Evolutionary conservation across 2,329 filamentous ascomycete genomes (phyloP), one percentile per base, ranked within the genome.

Genomic region (Tolypocladium ophioglossoides): DNA sequence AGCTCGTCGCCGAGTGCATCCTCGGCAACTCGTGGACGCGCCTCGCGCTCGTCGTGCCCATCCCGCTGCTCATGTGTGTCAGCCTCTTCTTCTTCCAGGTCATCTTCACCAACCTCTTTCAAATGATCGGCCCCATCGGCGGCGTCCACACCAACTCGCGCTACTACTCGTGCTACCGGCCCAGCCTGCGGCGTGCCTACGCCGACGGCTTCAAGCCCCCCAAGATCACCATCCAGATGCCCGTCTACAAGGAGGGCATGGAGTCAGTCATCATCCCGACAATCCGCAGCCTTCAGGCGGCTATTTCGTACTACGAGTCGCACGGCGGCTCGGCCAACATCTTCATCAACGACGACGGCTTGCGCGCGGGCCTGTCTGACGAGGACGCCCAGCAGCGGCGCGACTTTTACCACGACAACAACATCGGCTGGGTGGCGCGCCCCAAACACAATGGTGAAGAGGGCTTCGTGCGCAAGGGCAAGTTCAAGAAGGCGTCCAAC

Each of bases 401-500:
- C 9, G 72, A 76, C n/a, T 79, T 77, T 58, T 78, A 78, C 60
- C 64, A 69, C n/a, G 73, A 75, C 52, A 72, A 78, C 59, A 71
- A 70, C 54, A 76, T 78, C 54, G 75, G 74, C 32, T 60, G 74
- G 70, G 73, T 74, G 22, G 70, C 75, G 1, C 70, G 77, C n/a
- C 74, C 74, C 7, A 68, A 66, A 51, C 72, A 77, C 55, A 74
- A 74, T 55, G 70, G 72, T 12, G 70, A 74, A 32, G 73, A 73
- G 53, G 70, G 72, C 27, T 83, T 80, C 61, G 57, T 77, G 20
- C 74, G 81, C 40, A 73, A 73, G 40, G 84, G 84, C 53, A 86
- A 86, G 64, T 87, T 86, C 73, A 87, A 87, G 72, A 86, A 87
- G 69, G 83, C 84, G 1, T 87, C 83, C 32, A 89, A 89, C 71